Base-by-base conservation (phyloP, 768 basidiomycete genomes). In the Fibroporia radiculosa region DNA sequence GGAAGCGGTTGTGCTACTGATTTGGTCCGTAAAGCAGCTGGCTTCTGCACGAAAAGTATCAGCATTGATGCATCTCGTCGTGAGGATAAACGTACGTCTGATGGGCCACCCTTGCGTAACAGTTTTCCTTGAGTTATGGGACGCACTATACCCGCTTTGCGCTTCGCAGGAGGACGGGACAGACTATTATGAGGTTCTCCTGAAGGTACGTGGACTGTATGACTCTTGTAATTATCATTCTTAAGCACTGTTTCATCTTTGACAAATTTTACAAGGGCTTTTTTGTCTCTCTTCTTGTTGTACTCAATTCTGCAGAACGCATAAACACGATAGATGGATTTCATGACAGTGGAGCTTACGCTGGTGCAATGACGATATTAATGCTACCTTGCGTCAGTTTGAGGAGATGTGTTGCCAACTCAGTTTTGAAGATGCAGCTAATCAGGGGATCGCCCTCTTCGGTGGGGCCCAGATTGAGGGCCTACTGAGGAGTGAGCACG, bases 391-490 rank as follows among this genome's bases (percentile, higher is more conserved):
- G 82, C 0, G 91, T 93, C 39, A 90, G 65, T 42, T 82, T 83
- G 45, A 93, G 67, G 26, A 99, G 74, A 55, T 84, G 82, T 14
- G 90, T 77, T 13, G 81, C 73, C 42, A 99, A 72, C 60, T 99
- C 96, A 0, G 96, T 98, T 75, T 99, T 99, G 78, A 98, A 93
- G 51, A 81, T 73, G 54, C 88, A 93, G 50, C 79, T 84, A 58
- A 99, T 74, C 47, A 97, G 71, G 0, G 95, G 93, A 59, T 99
- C 96, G 24, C 93, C 95, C 61, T 98, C 95, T 62, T 97, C 93
- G 14, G 83, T 80, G 7, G 74, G 69, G 44, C 74, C 78, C 35
- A 78, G 77, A 57, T 93, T 93, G 58, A 98, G 64, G 1, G 74
- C 78, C 92, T 92, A 51, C 16, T 29, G 23, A 14, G 27, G 27